Evolutionary conservation across 2,329 filamentous ascomycete species (phyloP).

Genomic region (Colletotrichum kahawae): DNA sequence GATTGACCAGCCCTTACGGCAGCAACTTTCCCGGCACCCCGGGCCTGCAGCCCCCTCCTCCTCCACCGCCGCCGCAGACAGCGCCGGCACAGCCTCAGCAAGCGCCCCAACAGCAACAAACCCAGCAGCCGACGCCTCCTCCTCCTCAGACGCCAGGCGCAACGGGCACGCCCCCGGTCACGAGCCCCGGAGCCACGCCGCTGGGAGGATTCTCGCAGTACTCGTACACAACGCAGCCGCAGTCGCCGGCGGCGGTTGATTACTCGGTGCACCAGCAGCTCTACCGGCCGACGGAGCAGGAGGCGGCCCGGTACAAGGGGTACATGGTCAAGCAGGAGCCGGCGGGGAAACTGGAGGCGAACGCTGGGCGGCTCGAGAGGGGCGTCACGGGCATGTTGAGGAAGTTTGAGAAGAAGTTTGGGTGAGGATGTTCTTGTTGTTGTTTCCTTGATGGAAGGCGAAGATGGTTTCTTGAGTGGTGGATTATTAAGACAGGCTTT

Average conservation of each 20-base stretch:
- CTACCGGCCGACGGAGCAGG: conserved; percentile 71
- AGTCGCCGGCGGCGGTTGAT: conserved; percentile 35
- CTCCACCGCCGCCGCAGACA: conserved; percentile 26
- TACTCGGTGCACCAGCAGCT: conserved; percentile 72
- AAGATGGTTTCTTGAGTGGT: neutral
- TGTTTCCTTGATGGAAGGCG: neutral
- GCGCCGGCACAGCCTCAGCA: conserved; percentile 10
- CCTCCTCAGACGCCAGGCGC: conserved; percentile 22
- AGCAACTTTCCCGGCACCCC: conserved; percentile 50
- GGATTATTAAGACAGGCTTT: neutral
- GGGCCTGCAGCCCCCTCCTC: conserved; percentile 44
- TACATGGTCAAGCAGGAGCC: conserved; percentile 51
- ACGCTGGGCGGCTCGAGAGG: conserved; percentile 70
- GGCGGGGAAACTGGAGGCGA: conserved; percentile 64
- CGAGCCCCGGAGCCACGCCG: conserved; percentile 45
- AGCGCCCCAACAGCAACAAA: conserved; percentile 26
- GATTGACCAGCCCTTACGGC: conserved; percentile 48
- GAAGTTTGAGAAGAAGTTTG: conserved; percentile 80
- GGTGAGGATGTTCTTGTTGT: conserved; percentile 33
- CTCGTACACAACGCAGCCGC: conserved; percentile 36
- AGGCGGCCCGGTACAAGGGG: conserved; percentile 50
- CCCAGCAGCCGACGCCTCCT: conserved; percentile 33
- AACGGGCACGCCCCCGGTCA: conserved; percentile 37
- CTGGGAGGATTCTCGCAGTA: conserved; percentile 64
- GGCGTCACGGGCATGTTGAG: conserved; percentile 75